Evolutionary conservation across 768 basidiomycete genomes (phyloP).

Genomic region (Boletus rubescentipes): DNA sequence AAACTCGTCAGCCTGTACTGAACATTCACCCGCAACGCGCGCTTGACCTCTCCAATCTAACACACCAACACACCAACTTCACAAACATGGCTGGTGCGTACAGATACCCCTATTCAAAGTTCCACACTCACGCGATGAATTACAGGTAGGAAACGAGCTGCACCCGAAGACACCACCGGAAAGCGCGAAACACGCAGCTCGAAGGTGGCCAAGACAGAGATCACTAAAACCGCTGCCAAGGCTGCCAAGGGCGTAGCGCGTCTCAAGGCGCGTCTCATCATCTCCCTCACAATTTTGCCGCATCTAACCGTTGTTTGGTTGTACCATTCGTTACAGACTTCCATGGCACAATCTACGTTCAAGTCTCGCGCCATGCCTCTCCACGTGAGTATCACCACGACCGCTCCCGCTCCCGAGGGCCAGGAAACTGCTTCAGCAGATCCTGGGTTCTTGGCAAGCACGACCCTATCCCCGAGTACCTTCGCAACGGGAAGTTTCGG

Average conservation of each 20-base stretch:
- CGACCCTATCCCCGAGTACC: constrained; percentile 54
- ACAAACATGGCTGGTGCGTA: constrained; percentile 32
- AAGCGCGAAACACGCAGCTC: constrained; percentile 44
- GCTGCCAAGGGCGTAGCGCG: constrained; percentile 40
- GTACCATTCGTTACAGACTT: constrained; percentile 33
- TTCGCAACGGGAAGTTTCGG: constrained; percentile 81
- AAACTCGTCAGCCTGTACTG: neutral
- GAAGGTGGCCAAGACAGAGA: constrained; percentile 51
- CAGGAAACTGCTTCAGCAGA: constrained; percentile 42
- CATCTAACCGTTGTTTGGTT: constrained; percentile 1
- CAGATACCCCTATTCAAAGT: constrained; percentile 11
- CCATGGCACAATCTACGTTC: constrained; percentile 51
- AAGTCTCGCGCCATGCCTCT: constrained; percentile 67
- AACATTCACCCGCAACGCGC: neutral
- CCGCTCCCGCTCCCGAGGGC: constrained; percentile 45
- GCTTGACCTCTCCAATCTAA: neutral
- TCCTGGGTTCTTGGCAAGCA: constrained; percentile 57
- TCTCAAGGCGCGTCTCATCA: constrained; percentile 42
- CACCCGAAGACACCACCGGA: constrained; percentile 35
- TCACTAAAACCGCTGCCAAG: constrained; percentile 30
- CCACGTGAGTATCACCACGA: constrained; percentile 66
- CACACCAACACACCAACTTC: neutral
- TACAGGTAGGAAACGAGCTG: constrained; percentile 47
- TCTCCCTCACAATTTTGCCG: neutral
- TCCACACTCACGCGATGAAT: neutral